These are phyloP conservation scores for Linnemannia zychae DNA, from an alignment of 192 early-diverging fungal species.

Conservation along the genomic window DNA sequence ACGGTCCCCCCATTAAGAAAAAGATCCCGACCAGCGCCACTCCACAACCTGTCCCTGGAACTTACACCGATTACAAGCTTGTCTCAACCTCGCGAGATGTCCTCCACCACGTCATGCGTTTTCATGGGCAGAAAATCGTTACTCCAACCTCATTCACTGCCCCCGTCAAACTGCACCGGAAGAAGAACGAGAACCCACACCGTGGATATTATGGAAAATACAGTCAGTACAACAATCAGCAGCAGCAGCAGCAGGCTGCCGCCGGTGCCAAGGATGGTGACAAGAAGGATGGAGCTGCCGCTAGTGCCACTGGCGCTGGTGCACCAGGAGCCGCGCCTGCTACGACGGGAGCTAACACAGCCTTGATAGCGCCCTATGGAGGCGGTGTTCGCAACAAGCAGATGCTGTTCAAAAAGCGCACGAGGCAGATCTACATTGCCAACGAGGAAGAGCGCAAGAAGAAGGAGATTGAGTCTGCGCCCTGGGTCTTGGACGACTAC, in stretches of 20 bases:
- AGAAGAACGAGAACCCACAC: conserved; percentile 36
- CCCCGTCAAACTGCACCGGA: conserved; percentile 71
- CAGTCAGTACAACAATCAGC: conserved; percentile 28
- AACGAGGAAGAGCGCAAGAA: conserved; percentile 79
- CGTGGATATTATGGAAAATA: conserved; percentile 21
- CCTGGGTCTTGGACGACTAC: conserved; percentile 85
- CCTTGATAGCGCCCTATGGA: conserved; percentile 79
- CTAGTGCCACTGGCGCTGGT: conserved; percentile 40
- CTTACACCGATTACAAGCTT: conserved; percentile 73
- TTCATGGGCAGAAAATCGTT: conserved; percentile 67
- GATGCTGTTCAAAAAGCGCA: conserved; percentile 85
- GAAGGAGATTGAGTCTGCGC: conserved; percentile 79
- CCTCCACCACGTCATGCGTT: conserved; percentile 78
- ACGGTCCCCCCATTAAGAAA: conserved; percentile 32
- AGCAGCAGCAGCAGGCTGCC: conserved; percentile 8
- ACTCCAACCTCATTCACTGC: conserved; percentile 67
- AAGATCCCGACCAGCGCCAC: conserved; percentile 24
- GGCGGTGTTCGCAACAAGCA: conserved; percentile 82
- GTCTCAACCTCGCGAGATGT: conserved; percentile 67
- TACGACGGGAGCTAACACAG: conserved; percentile 69
- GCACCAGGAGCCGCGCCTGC: conserved; percentile 53
- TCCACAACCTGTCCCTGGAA: conserved; percentile 46
- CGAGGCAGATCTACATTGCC: conserved; percentile 83
- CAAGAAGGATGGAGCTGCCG: conserved; percentile 1
- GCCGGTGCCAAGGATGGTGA: conserved; percentile 3